These are phyloP conservation scores for Bocquillonia castaneifolia DNA, from an alignment of 441 rosid genomes.

Conservation along the genomic window DNA sequence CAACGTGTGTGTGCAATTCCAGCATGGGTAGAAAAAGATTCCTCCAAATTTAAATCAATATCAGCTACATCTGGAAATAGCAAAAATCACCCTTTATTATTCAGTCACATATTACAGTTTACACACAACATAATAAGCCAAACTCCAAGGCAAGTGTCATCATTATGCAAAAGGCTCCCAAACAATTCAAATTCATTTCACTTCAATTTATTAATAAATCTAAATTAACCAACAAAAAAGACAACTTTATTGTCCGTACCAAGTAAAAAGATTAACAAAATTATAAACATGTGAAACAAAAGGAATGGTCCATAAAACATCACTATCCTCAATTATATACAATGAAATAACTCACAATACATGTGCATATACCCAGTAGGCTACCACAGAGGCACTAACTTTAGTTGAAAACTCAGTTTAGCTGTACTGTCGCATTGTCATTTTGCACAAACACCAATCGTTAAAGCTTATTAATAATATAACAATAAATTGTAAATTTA, in stretches of 20 bases:
- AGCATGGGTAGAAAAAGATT: conserved; percentile 65
- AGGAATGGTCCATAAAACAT: conserved; percentile 16
- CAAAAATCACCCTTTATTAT: too few relatives aligned
- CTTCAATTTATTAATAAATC: too few relatives aligned
- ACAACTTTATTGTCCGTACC: background rate
- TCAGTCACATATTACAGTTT: too few relatives aligned
- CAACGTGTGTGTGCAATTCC: conserved; percentile 96
- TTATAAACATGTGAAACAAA: background rate
- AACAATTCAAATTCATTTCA: too few relatives aligned
- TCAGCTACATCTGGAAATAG: conserved; percentile 53
- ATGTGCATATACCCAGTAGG: background rate
- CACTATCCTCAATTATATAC: background rate
- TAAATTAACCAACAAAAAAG: background rate
- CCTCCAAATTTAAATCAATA: conserved; percentile 62
- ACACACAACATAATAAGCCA: background rate
- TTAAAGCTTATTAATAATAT: too few relatives aligned
- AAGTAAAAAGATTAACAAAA: background rate
- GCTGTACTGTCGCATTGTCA: background rate
- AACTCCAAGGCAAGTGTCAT: too few relatives aligned
- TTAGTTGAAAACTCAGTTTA: background rate
- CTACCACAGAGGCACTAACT: background rate
- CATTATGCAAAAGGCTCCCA: too few relatives aligned
- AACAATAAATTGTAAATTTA: too few relatives aligned
- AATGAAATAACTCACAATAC: background rate
- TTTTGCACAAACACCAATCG: too few relatives aligned